Conservation (phyloP, 148 eudicot species). For the Gaultheria prostrata region DNA sequence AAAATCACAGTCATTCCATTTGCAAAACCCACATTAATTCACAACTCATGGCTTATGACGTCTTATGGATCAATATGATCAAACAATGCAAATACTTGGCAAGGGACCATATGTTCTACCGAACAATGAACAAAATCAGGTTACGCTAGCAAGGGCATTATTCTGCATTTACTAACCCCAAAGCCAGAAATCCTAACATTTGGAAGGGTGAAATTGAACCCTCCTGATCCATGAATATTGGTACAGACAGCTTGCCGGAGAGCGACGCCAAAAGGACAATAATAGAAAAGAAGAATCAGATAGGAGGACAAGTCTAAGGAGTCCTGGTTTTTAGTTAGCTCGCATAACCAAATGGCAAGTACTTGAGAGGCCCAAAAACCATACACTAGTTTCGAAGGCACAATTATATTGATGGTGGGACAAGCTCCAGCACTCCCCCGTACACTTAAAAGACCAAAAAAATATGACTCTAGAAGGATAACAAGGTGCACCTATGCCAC, state of each 20-base stretch:
- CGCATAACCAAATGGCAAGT: not conserved
- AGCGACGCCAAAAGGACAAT: not conserved
- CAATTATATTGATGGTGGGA: not conserved
- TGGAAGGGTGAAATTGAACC: not conserved
- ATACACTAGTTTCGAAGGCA: not conserved
- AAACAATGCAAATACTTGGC: not conserved
- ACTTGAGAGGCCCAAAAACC: constrained; percentile 1
- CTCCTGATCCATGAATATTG: not conserved
- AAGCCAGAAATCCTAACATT: not conserved
- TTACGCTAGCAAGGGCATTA: not conserved
- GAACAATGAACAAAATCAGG: not conserved
- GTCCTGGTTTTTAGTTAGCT: not conserved
- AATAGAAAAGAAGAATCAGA: not conserved
- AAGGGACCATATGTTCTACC: not conserved
- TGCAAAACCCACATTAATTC: not conserved
- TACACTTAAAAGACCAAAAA: not conserved
- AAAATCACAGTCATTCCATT: not conserved
- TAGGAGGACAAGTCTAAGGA: not conserved
- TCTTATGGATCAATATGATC: not conserved
- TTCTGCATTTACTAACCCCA: not conserved
- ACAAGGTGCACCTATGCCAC: not conserved
- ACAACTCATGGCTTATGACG: not conserved
- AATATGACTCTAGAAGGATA: not conserved
- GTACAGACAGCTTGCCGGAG: not conserved
- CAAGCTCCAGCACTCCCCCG: not conserved